A percentile compares a stretch with the other conserved stretches of the same genome.
Conservation (phyloP, 163 green algal genomes). For the Chloromonas sp. region DNA sequence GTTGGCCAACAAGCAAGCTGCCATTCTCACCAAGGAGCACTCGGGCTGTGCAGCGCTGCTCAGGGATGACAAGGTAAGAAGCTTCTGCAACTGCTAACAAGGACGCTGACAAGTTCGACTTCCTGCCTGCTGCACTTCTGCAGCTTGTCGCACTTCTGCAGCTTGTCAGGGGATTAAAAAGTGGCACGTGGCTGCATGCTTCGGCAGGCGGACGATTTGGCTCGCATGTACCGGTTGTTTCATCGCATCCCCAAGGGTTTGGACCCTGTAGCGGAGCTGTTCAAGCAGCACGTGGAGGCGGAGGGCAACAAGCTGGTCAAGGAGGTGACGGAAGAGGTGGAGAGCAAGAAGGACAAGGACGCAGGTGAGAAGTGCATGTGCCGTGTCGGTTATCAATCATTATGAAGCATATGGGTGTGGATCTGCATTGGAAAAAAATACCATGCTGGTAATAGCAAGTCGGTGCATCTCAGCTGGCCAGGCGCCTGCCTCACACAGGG, state of each 20-base stretch:
- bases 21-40: slow-evolving; percentile 92
- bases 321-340: slow-evolving; percentile 55
- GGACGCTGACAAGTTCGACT: too few relatives aligned
- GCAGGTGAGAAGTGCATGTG: slow-evolving; percentile 24
- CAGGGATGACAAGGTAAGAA: slow-evolving; percentile 81
- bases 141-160: too few relatives aligned
- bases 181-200: too few relatives aligned
- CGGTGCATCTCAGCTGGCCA: too few relatives aligned
- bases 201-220: slow-evolving; percentile 81
- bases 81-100: neutral
- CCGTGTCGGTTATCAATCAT: neutral
- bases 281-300: slow-evolving; percentile 69
- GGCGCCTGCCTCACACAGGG: too few relatives aligned
- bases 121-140: too few relatives aligned
- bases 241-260: slow-evolving; percentile 80
- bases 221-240: slow-evolving; percentile 96
- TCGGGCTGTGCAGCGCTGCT: slow-evolving; percentile 83
- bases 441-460: too few relatives aligned
- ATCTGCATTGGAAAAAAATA: neutral
- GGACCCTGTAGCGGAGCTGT: slow-evolving; percentile 78
- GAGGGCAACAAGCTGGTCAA: slow-evolving; percentile 63
- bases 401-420: neutral
- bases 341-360: slow-evolving; percentile 74
- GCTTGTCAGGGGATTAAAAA: too few relatives aligned
- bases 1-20: slow-evolving; percentile 76